Conservation (phyloP, 2,329 filamentous ascomycete species). For the Cladorrhinum sp. region DNA sequence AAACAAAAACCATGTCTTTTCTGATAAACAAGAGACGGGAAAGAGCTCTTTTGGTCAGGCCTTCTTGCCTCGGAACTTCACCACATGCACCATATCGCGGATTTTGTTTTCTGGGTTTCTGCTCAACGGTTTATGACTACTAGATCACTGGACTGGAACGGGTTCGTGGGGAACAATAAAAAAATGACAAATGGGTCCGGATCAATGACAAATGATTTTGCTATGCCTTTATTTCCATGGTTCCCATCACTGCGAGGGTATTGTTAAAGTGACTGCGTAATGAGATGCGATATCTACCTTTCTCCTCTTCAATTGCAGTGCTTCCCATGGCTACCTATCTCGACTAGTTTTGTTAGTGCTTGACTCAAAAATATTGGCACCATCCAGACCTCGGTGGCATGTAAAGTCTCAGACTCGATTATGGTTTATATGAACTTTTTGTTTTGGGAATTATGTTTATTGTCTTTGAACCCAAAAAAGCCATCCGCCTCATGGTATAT, state of each 20-base stretch:
- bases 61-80: slow-evolving; percentile 16
- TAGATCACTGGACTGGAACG: slow-evolving; percentile 28
- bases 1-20: not conserved
- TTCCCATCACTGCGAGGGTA: not conserved
- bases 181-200: slow-evolving; percentile 24
- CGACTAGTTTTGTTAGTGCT: not conserved
- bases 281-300: no score
- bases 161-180: slow-evolving; percentile 23
- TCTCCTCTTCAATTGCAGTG: not conserved
- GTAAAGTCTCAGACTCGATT: not conserved
- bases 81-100: slow-evolving; percentile 7
- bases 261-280: no score
- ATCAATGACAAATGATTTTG: slow-evolving; percentile 11
- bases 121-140: slow-evolving; percentile 27
- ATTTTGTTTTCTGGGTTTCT: slow-evolving; percentile 21
- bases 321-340: not conserved
- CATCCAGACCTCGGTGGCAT: not conserved
- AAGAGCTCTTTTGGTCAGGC: slow-evolving; percentile 13
- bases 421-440: not conserved
- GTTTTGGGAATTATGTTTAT: not conserved
- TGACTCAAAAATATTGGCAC: no score
- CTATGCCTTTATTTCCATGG: not conserved
- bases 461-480: not conserved
- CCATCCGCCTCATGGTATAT: not conserved
- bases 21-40: slow-evolving; percentile 11